These are phyloP conservation scores for Paecilomyces niveus DNA, from an alignment of 2,329 filamentous ascomycete genomes.

Conservation along the genomic window DNA sequence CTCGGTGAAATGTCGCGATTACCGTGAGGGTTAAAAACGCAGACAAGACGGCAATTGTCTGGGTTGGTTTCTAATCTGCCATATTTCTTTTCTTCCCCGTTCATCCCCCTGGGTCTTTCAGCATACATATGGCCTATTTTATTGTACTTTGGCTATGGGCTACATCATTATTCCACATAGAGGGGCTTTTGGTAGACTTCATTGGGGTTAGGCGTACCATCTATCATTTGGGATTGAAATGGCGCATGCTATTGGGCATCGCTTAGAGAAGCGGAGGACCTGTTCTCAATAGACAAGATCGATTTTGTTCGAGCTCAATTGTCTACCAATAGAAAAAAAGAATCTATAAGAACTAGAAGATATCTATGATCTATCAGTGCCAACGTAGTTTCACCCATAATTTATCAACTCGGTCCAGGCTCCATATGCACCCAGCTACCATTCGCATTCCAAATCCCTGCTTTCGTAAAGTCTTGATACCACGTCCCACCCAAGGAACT, in stretches of 20 bases:
- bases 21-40: constrained; percentile 13
- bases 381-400: neutral
- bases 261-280: neutral
- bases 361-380: neutral
- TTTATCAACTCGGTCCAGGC: constrained; percentile 3
- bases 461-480: constrained; percentile 35
- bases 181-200: neutral
- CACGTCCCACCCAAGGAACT: constrained; percentile 28
- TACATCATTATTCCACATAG: neutral
- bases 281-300: neutral
- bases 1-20: constrained; percentile 36
- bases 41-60: neutral
- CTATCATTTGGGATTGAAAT: neutral
- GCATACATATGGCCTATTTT: neutral
- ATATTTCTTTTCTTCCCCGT: neutral
- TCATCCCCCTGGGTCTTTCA: neutral
- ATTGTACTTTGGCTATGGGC: neutral
- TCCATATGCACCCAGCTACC: constrained; percentile 12
- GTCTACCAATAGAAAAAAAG: neutral
- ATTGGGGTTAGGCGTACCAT: neutral
- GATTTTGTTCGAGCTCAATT: neutral
- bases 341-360: neutral
- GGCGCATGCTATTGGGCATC: neutral
- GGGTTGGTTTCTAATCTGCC: neutral
- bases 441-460: constrained; percentile 23